Evolutionary conservation across 371 early-diverging fungal species (phyloP).

Genomic region (Apophysomyces trapeziformis): DNA sequence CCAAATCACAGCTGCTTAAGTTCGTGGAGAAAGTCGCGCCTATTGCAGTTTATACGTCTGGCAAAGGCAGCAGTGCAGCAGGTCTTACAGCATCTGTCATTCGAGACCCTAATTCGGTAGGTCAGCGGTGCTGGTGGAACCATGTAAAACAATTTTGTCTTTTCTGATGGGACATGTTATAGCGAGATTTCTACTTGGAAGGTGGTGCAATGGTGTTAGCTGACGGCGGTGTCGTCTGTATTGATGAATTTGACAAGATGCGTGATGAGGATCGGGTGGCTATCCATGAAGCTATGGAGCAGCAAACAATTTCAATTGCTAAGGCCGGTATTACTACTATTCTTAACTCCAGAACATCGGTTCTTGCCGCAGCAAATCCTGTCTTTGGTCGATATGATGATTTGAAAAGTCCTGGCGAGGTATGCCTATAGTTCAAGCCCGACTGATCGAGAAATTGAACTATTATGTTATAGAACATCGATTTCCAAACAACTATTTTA

Average conservation of each 20-base stretch:
- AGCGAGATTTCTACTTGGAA: conserved; percentile 98
- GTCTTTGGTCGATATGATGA: conserved; percentile 99
- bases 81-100: conserved; percentile 99
- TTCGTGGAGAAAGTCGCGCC: conserved; percentile 98
- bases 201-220: conserved; percentile 99
- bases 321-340: conserved; percentile 99
- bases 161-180: neutral
- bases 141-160: neutral
- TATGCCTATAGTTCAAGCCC: conserved; percentile 20
- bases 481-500: conserved; percentile 99
- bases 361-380: conserved; percentile 99
- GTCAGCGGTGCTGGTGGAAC: conserved; percentile 20
- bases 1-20: conserved; percentile 99
- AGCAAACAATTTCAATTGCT: conserved; percentile 99
- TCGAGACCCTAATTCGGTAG: conserved; percentile 83
- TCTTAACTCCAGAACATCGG: conserved; percentile 97
- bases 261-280: conserved; percentile 99
- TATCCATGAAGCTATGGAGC: conserved; percentile 99
- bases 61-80: conserved; percentile 98
- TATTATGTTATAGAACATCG: conserved; percentile 83
- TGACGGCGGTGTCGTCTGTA: conserved; percentile 99
- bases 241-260: conserved; percentile 99
- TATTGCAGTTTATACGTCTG: conserved; percentile 98
- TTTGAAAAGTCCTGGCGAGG: conserved; percentile 94
- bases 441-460: too few relatives aligned